Evolutionary conservation across 768 basidiomycete genomes (phyloP).

Genomic region (Xerocomus potaroensis): DNA sequence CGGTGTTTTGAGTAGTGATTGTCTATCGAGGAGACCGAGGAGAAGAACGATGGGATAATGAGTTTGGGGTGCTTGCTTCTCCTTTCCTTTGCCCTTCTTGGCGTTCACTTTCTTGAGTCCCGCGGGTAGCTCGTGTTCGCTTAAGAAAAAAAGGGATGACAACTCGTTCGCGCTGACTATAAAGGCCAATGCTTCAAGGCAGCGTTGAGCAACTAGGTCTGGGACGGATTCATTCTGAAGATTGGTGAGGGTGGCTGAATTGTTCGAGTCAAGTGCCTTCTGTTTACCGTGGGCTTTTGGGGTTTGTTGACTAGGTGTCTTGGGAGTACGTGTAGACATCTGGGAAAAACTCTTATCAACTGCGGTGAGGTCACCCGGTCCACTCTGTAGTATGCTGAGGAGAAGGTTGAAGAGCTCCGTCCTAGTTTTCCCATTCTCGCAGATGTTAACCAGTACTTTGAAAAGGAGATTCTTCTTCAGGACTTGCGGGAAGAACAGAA

Average conservation of each 20-base stretch:
- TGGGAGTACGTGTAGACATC: conserved; percentile 72
- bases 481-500: conserved; percentile 95
- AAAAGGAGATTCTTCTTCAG: conserved; percentile 81
- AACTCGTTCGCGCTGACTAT: conserved; percentile 83
- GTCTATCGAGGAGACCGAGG: conserved; percentile 82
- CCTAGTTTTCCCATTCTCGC: conserved; percentile 90
- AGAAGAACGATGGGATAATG: conserved; percentile 91
- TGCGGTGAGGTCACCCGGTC: conserved; percentile 84
- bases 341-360: conserved; percentile 94
- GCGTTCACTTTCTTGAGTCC: conserved; percentile 63
- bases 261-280: conserved; percentile 52
- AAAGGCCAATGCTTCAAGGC: conserved; percentile 84
- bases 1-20: conserved; percentile 79
- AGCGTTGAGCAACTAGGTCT: conserved; percentile 90
- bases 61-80: conserved; percentile 73
- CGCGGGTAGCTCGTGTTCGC: conserved; percentile 87
- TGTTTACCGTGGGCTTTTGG: conserved; percentile 64
- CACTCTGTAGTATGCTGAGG: conserved; percentile 91
- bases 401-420: conserved; percentile 92
- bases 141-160: conserved; percentile 90
- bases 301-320: conserved; percentile 38
- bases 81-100: conserved; percentile 95
- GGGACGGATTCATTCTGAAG: conserved; percentile 79
- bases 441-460: conserved; percentile 89
- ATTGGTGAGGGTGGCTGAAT: conserved; percentile 45